Evolutionary conservation across 2,329 filamentous ascomycete genomes (phyloP), one percentile per base, ranked within the genome.

Genomic region (Diaporthe destruens): DNA sequence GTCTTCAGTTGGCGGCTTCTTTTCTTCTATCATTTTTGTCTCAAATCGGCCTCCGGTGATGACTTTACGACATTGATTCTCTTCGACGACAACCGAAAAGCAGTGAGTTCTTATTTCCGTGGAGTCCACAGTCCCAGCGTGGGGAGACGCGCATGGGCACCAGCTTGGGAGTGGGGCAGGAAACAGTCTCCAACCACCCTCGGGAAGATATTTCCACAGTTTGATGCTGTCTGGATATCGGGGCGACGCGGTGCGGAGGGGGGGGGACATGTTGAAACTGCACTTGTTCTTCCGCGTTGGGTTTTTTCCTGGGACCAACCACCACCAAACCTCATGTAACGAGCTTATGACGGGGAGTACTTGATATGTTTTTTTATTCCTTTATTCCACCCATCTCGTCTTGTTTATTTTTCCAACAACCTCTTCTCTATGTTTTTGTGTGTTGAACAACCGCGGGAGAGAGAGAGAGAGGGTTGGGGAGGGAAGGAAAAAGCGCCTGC

Each of bases 11-110:
- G 70, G 74, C 73, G 74, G 75, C 75, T 77, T 76, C 73, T 75
- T 78, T 78, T 73, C 75, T 69, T 73, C 73, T 76, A 76, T 72
- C 73, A 68, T 75, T 75, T 63, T 71, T 71, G 73, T 67, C 67
- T 74, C 25, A 25, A 72, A 70, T 70, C 54, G 67, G 67, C 67
- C 71, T 76, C 77, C 80, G 76, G 81, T 81, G 77, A 82, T 77
- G 81, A 82, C 77, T 71, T 81, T 77, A 82, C 77, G 81, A 83
- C 36, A 79, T 74, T 76, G 76, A 75, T 59, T 59, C 49, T 59
- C 36, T 61, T 72, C 63, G n/a, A 69, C 42, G 63, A 69, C 47
- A 39, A 18, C 55, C 54, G 65, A 72, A 72, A 72, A 68, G 63
- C 56, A 59, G 65, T 59, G 65, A 61, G 65, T 59, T 69, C 23